Percentiles rank a stretch among this genome's conserved stretches.
phyloP scores from a whole-genome alignment of 192 early-diverging fungal species.

The Backusella morwellensis region DNA sequence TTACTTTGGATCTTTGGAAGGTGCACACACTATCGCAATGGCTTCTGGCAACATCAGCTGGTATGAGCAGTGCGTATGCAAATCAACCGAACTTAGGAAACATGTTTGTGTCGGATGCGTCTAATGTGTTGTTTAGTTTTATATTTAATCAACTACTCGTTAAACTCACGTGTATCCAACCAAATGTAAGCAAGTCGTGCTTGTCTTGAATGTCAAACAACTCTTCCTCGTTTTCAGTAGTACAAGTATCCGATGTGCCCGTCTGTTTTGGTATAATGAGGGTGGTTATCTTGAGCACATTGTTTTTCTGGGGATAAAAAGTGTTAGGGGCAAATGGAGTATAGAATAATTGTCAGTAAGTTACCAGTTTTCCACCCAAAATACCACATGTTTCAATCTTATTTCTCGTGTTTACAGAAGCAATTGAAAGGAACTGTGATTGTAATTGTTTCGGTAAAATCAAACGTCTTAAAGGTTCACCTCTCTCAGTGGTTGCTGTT shows the following conservation, averaged over 20 bases:
- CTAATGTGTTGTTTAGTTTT: constrained; percentile 15
- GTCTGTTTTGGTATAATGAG: constrained; percentile 89
- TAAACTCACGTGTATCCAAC: constrained; percentile 79
- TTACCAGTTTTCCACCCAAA: constrained; percentile 70
- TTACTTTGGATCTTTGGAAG: constrained; percentile 63
- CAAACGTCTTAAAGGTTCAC: constrained; percentile 63
- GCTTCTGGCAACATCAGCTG: constrained; percentile 91
- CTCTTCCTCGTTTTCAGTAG: constrained; percentile 82
- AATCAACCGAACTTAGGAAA: constrained; percentile 89
- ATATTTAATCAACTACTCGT: too few species aligned
- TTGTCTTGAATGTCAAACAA: constrained; percentile 74
- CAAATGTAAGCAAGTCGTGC: constrained; percentile 75
- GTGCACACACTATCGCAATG: constrained; percentile 88
- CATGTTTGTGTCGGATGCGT: constrained; percentile 94
- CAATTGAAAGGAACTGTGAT: constrained; percentile 70
- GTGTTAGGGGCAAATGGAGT: not conserved
- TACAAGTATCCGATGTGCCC: constrained; percentile 83
- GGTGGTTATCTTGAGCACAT: constrained; percentile 65
- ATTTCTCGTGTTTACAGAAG: constrained; percentile 63
- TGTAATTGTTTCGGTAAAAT: constrained; percentile 64
- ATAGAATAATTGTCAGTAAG: too few species aligned
- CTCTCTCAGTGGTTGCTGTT: constrained; percentile 50
- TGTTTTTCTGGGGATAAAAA: constrained; percentile 39
- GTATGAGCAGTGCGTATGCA: constrained; percentile 91
- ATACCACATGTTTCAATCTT: constrained; percentile 92